phyloP scores from a whole-genome alignment of 2,329 filamentous ascomycete species.

The Cladosporium sp. region DNA sequence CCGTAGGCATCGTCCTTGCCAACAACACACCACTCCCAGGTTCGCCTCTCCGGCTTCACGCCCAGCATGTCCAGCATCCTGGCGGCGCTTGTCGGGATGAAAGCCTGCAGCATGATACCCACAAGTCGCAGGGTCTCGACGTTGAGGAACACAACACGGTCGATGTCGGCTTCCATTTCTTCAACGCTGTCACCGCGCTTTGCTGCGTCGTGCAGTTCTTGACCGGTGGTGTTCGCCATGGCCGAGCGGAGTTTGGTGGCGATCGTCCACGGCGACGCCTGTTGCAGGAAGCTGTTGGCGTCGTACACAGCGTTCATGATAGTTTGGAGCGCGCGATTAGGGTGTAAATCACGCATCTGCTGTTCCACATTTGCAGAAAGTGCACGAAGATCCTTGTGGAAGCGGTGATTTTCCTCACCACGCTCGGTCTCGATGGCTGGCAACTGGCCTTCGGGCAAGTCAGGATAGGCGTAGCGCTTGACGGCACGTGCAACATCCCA shows the following conservation, averaged over 20 bases:
- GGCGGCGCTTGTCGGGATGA: slow-evolving; percentile 76
- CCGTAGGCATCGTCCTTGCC: slow-evolving; percentile 71
- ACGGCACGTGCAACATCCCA: slow-evolving; percentile 53
- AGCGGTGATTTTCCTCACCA: neutral
- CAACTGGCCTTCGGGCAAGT: slow-evolving; percentile 6
- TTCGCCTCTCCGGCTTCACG: slow-evolving; percentile 60
- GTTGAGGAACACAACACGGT: slow-evolving; percentile 63
- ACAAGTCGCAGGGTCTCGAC: slow-evolving; percentile 74
- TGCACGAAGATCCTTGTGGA: slow-evolving; percentile 18
- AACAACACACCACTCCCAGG: slow-evolving; percentile 57
- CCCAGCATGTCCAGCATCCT: slow-evolving; percentile 73
- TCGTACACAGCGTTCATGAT: slow-evolving; percentile 60
- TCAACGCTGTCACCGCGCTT: slow-evolving; percentile 21
- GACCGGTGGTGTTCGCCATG: slow-evolving; percentile 26
- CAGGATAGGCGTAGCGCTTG: slow-evolving; percentile 23
- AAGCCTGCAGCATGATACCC: slow-evolving; percentile 83
- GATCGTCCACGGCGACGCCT: slow-evolving; percentile 64
- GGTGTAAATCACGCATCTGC: slow-evolving; percentile 61
- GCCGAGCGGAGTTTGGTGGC: slow-evolving; percentile 32
- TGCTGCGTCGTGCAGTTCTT: slow-evolving; percentile 24
- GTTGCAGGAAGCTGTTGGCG: slow-evolving; percentile 65
- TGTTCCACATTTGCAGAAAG: slow-evolving; percentile 42
- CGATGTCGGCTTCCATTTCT: slow-evolving; percentile 40
- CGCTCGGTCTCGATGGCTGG: slow-evolving; percentile 13
- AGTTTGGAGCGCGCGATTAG: slow-evolving; percentile 60